Conservation (phyloP, 176 grass and related monocot species). For the Phoenix dactylifera region DNA sequence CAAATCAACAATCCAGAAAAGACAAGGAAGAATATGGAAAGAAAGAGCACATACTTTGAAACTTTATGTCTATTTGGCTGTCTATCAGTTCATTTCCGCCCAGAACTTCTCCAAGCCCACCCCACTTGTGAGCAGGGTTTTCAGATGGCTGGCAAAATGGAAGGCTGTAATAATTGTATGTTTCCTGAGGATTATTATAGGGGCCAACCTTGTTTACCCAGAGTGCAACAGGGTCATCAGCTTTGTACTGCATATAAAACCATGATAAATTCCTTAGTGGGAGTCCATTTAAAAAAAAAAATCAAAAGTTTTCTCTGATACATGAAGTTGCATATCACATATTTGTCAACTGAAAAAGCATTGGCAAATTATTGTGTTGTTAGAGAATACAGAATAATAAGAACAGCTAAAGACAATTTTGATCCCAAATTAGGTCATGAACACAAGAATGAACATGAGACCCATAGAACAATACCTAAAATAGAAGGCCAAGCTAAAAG, state of each 20-base stretch:
- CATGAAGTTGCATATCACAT: too few species aligned
- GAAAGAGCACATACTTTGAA: slow-evolving; percentile 57
- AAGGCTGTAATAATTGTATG: slow-evolving; percentile 97
- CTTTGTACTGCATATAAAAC: slow-evolving; percentile 60
- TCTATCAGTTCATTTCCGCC: slow-evolving; percentile 98
- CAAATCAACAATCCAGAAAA: slow-evolving; percentile 12
- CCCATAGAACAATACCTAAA: too few species aligned
- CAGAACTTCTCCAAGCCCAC: slow-evolving; percentile 95
- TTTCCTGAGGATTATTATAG: slow-evolving; percentile 98
- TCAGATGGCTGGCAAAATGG: slow-evolving; percentile 86
- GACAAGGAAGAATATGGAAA: slow-evolving; percentile 22
- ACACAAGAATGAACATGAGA: too few species aligned
- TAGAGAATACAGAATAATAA: too few species aligned
- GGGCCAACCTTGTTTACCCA: slow-evolving; percentile 99
- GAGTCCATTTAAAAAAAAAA: too few species aligned
- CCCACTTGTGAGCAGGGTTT: slow-evolving; percentile 88
- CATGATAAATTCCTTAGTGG: background rate
- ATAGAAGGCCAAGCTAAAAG: too few species aligned
- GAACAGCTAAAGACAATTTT: too few species aligned
- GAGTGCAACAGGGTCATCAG: slow-evolving; percentile 59
- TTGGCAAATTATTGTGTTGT: too few species aligned
- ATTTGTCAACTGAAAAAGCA: too few species aligned
- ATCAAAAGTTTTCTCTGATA: too few species aligned
- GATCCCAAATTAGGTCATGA: too few species aligned
- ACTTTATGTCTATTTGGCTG: slow-evolving; percentile 88